Evolutionary conservation across 148 eudicot species (phyloP), one percentile per base, ranked within the genome.

Genomic region (Oxyria digyna): DNA sequence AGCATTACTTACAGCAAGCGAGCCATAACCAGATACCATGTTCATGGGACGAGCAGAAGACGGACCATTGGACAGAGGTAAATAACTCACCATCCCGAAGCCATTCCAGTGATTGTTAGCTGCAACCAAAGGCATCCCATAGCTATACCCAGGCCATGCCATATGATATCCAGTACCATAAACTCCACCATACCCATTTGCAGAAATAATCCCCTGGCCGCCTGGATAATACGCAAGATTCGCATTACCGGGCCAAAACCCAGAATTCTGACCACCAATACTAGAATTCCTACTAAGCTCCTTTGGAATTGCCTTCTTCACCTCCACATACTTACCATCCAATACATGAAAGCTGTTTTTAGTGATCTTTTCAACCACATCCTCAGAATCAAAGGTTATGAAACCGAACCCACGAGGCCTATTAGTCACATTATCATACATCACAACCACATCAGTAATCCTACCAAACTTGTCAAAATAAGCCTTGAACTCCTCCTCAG

Each of bases 331-430:
- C 82, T 87, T 88, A 24, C 97, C 97, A 20, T 78, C 71, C 74
- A 91, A 74, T 66, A 87, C 93, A 48, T 89, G 89, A 54, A 81
- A 87, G 78, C 73, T 78, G 59, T 75, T 79, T 73, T 82, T 72
- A 76, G 85, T 67, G 72, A 89, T 85, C 17, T 79, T 75, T 50
- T 87, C 91, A 33, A 87, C 97, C 3, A 83, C 80, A 7, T 89
- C 91, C 73, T 92, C 96, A 0, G 91, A 89, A 4, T 92, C 96
- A 50, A 87, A 92, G 49, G 96, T 87, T 49, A 92, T 85, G 70
- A 92, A 92, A 18, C 97, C 97, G 72, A 92, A 92, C 0, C 97
- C 97, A 64, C 97, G 82, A 46, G 96, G 89, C 78, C 91, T 84
- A 62, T 81, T 84, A 45, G 90, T 87, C 71, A 71, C 41, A 43